A percentile compares a stretch with the other conserved stretches of the same genome.
These are phyloP conservation scores for Vaccinium corymbosum DNA, from an alignment of 148 eudicot genomes.

Conservation along the genomic window DNA sequence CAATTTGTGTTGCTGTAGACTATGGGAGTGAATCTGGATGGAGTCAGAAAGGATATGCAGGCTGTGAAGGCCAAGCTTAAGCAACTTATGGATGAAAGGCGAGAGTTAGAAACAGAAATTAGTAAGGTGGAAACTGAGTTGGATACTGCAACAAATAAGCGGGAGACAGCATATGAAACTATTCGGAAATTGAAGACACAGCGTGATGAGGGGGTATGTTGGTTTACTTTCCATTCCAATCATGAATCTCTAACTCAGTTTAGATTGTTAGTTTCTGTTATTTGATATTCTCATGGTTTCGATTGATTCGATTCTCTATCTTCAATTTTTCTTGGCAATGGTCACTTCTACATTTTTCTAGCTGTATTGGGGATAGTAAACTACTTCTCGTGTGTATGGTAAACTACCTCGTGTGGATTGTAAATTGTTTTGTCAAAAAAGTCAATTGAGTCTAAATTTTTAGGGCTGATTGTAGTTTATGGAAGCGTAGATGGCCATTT, in stretches of 20 bases:
- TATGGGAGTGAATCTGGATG: conserved; percentile 69
- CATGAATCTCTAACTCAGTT: not conserved
- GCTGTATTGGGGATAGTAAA: not conserved
- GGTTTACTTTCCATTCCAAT: not conserved
- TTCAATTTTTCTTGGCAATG: not conserved
- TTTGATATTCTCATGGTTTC: not conserved
- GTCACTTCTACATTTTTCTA: not conserved
- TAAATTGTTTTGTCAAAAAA: not conserved
- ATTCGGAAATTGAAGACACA: conserved; percentile 39
- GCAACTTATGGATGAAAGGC: conserved; percentile 41
- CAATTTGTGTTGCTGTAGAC: conserved; percentile 34
- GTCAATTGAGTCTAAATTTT: not conserved
- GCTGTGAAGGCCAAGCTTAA: conserved; percentile 39
- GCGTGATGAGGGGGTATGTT: conserved; percentile 54
- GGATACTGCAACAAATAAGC: conserved; percentile 30
- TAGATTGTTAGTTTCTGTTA: not conserved
- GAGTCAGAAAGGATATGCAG: conserved; percentile 65
- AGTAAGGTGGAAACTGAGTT: conserved; percentile 38
- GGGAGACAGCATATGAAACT: conserved; percentile 28
- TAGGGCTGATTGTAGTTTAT: not conserved
- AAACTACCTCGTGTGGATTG: not conserved
- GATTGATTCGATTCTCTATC: not conserved
- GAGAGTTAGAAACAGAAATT: conserved; percentile 38
- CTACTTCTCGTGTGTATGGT: not conserved
- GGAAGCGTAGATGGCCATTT: not conserved